These are phyloP conservation scores for Leccinum disarticulatum DNA, from an alignment of 768 basidiomycete species.

Conservation along the genomic window DNA sequence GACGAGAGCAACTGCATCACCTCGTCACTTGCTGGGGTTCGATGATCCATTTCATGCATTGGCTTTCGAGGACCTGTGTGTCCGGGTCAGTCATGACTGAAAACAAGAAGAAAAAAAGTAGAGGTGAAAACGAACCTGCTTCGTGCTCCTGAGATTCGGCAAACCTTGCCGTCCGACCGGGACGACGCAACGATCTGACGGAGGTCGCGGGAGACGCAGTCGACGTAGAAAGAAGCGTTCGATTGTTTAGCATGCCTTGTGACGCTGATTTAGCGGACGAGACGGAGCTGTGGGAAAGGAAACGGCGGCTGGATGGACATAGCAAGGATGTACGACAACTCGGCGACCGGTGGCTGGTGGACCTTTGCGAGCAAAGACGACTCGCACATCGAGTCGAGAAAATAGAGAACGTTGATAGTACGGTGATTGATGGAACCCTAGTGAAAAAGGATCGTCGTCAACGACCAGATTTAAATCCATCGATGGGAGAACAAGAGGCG, in stretches of 20 bases:
- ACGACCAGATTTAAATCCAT: background rate
- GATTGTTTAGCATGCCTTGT: slow-evolving; percentile 27
- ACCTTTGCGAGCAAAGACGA: slow-evolving; percentile 69
- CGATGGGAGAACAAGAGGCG: no score
- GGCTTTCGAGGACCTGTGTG: slow-evolving; percentile 70
- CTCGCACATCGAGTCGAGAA: slow-evolving; percentile 87
- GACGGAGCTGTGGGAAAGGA: background rate
- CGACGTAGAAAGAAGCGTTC: slow-evolving; percentile 64
- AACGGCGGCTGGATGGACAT: background rate
- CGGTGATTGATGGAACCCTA: slow-evolving; percentile 85
- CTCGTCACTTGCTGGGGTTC: slow-evolving; percentile 77
- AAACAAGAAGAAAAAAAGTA: background rate
- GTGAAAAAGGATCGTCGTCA: background rate
- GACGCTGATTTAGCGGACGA: background rate
- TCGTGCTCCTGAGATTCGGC: slow-evolving; percentile 80
- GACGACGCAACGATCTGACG: slow-evolving; percentile 79
- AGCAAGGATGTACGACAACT: background rate
- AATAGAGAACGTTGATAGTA: slow-evolving; percentile 83
- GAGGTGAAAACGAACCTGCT: slow-evolving; percentile 57
- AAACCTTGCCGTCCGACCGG: slow-evolving; percentile 83
- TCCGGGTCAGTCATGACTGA: background rate
- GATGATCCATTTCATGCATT: slow-evolving; percentile 82
- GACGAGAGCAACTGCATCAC: slow-evolving; percentile 39
- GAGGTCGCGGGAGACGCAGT: slow-evolving; percentile 77
- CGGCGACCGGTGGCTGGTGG: slow-evolving; percentile 32